Evolutionary conservation across 176 grass and related monocot genomes (phyloP).

Genomic region (Hyparrhenia diplandra): DNA sequence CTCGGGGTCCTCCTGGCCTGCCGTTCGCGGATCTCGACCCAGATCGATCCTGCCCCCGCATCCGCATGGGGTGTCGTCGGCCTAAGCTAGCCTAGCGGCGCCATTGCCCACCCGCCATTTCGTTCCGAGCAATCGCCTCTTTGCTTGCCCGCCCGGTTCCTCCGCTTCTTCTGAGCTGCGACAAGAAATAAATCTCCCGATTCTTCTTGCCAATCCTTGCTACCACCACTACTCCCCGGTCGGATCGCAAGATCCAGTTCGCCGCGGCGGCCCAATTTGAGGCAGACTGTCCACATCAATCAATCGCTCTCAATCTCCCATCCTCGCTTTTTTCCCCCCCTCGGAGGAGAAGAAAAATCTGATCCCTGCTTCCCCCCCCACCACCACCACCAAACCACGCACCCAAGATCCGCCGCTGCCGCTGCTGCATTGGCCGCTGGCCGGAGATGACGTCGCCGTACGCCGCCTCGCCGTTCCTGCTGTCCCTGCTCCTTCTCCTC

Average conservation of each 20-base stretch:
- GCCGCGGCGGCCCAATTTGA: too few species aligned
- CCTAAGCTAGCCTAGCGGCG: neutral
- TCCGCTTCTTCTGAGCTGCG: too few species aligned
- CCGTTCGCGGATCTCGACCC: conserved; percentile 22
- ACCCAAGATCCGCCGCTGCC: neutral
- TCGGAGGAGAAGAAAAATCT: neutral
- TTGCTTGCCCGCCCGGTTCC: too few species aligned
- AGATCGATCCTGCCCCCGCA: neutral
- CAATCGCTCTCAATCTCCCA: neutral
- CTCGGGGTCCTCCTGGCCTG: neutral
- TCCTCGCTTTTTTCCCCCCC: neutral
- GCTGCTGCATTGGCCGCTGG: too few species aligned
- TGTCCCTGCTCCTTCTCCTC: too few species aligned
- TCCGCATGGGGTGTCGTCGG: conserved; percentile 21
- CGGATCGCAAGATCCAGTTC: too few species aligned
- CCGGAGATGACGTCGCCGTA: too few species aligned
- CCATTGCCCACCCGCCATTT: conserved; percentile 15
- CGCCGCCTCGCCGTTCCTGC: neutral
- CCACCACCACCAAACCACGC: too few species aligned
- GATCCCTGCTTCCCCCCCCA: too few species aligned
- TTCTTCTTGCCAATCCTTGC: too few species aligned
- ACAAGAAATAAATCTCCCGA: neutral
- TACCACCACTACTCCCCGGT: too few species aligned
- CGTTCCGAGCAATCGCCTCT: neutral
- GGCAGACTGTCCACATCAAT: too few species aligned